Percentiles rank a stretch among this genome's conserved stretches.
Evolutionary conservation across 2,329 filamentous ascomycete genomes (phyloP).

Genomic region (Fusarium newnesense): DNA sequence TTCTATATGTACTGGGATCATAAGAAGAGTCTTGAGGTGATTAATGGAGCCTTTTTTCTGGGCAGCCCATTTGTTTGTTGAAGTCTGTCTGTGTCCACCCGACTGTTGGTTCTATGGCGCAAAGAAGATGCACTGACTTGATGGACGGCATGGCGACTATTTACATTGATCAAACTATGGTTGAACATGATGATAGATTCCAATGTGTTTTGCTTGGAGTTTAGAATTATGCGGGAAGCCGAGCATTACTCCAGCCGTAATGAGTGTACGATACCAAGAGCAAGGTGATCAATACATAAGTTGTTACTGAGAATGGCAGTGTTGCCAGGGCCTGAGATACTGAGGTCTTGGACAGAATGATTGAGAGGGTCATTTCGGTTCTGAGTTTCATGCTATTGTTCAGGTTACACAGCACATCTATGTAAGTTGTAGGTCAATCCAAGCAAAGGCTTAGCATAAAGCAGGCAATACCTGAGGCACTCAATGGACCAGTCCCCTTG

Average conservation of each 20-base stretch:
- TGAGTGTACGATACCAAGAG: constrained; percentile 7
- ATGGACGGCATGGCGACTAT: not conserved
- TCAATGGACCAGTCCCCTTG: constrained; percentile 23
- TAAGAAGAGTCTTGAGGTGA: not conserved
- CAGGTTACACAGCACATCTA: constrained; percentile 7
- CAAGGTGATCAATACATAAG: not conserved
- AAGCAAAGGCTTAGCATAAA: not conserved
- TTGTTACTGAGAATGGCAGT: not conserved
- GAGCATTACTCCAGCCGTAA: constrained; percentile 11
- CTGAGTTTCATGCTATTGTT: constrained; percentile 6
- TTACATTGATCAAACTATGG: not conserved
- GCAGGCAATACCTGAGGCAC: constrained; percentile 11
- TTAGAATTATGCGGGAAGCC: constrained; percentile 22
- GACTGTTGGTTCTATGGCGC: not conserved
- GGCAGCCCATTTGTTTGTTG: not conserved
- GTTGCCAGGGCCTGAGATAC: not conserved
- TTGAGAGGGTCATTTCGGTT: constrained; percentile 12
- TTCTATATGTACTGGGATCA: not conserved
- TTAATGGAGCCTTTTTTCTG: not conserved
- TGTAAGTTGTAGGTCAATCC: not conserved
- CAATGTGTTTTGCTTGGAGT: constrained; percentile 3
- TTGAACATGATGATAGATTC: not conserved
- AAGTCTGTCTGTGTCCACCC: not conserved
- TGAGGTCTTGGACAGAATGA: not conserved
- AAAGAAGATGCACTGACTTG: not conserved